Conservation (phyloP, 495 filamentous ascomycete species). For the Daldinia loculata region DNA sequence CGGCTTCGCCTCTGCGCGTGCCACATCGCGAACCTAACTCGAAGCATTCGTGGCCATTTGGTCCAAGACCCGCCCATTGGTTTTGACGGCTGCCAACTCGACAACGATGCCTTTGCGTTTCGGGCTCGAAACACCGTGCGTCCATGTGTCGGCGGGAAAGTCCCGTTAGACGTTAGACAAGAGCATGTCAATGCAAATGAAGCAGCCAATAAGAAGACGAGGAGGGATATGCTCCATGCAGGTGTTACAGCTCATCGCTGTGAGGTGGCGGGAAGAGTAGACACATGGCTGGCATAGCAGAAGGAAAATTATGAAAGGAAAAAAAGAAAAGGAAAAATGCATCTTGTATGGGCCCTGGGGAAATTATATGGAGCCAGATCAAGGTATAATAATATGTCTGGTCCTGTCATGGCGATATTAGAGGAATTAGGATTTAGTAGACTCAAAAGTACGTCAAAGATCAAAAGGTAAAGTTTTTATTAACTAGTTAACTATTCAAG, state of each 20-base stretch:
- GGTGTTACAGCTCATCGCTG: conserved; percentile 15
- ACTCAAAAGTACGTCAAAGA: not conserved
- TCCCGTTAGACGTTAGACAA: conserved; percentile 14
- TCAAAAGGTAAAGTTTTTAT: conserved; percentile 5
- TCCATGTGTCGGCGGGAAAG: conserved; percentile 16
- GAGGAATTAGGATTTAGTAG: not conserved
- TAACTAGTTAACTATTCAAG: too few relatives aligned
- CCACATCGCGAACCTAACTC: conserved; percentile 11
- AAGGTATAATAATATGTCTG: conserved; percentile 13
- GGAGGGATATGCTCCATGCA: not conserved
- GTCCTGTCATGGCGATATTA: conserved; percentile 3
- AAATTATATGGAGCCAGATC: conserved; percentile 3
- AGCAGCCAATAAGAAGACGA: conserved; percentile 2
- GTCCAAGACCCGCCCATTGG: conserved; percentile 6
- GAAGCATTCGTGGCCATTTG: conserved; percentile 5
- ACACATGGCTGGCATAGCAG: conserved; percentile 19
- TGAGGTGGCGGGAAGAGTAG: conserved; percentile 4
- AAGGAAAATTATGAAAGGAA: not conserved
- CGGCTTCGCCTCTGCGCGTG: conserved; percentile 5
- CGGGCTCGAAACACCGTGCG: conserved; percentile 10
- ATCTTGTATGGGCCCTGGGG: not conserved
- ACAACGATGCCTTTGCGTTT: conserved; percentile 6
- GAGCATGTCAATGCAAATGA: conserved; percentile 20
- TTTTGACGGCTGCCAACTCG: conserved; percentile 21
- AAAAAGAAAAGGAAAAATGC: not conserved